Evolutionary conservation across 164 flowering plant genomes (phyloP).

Genomic region (Vitis labrusca): DNA sequence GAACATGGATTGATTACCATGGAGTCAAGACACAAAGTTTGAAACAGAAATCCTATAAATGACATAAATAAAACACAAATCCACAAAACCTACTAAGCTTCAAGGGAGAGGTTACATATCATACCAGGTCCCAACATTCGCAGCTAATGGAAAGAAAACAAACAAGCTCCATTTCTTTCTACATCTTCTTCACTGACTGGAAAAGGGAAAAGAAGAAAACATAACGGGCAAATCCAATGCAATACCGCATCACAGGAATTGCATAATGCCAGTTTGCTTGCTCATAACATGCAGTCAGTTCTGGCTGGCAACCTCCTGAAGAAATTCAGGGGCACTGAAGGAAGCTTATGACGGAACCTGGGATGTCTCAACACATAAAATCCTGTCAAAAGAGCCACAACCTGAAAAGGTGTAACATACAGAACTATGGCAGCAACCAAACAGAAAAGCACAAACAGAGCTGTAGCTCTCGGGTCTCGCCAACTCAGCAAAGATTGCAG

Average conservation of each 20-base stretch:
- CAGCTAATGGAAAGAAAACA: slow-evolving; percentile 13
- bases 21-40: slow-evolving; percentile 10
- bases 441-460: slow-evolving; percentile 47
- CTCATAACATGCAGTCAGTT: slow-evolving; percentile 51
- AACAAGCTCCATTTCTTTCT: slow-evolving; percentile 15
- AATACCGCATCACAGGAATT: not conserved
- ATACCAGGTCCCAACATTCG: slow-evolving; percentile 23
- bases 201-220: not conserved
- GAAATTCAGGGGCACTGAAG: slow-evolving; percentile 53
- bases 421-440: slow-evolving; percentile 43
- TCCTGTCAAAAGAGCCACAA: slow-evolving; percentile 42
- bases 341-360: slow-evolving; percentile 46
- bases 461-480: slow-evolving; percentile 55
- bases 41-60: slow-evolving; percentile 19
- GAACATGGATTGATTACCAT: slow-evolving; percentile 20
- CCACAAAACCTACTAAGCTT: slow-evolving; percentile 25
- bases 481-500: slow-evolving; percentile 50
- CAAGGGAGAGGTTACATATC: slow-evolving; percentile 14
- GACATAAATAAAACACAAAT: slow-evolving; percentile 17
- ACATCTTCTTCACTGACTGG: slow-evolving; percentile 8
- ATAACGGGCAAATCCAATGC: not conserved
- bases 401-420: slow-evolving; percentile 45
- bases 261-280: not conserved
- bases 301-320: slow-evolving; percentile 54
- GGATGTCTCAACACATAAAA: slow-evolving; percentile 51